phyloP scores from a whole-genome alignment of 129 eudicot species.

The Chrysanthemum lavandulifolium region DNA sequence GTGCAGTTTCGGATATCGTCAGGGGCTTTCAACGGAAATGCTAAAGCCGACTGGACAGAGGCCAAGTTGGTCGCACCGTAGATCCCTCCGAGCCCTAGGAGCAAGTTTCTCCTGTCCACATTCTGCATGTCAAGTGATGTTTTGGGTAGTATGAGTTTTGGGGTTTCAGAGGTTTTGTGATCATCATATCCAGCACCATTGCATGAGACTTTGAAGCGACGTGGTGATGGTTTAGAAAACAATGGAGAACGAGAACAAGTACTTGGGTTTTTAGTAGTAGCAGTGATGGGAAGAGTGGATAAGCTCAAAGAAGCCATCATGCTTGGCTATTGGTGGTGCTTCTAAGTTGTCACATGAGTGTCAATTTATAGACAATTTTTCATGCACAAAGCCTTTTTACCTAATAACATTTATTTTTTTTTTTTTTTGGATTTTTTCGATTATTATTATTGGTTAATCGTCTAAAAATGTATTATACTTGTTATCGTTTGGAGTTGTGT shows the following conservation, averaged over 20 bases:
- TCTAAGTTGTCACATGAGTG: too few species aligned
- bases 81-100: constrained; percentile 17
- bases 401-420: too few species aligned
- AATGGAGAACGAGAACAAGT: neutral
- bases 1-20: too few species aligned
- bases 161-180: neutral
- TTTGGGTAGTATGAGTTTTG: constrained; percentile 2
- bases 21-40: neutral
- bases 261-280: neutral
- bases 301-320: constrained; percentile 2
- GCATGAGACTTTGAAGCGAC: constrained; percentile 6
- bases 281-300: constrained; percentile 1
- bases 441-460: too few species aligned
- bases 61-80: constrained; percentile 14
- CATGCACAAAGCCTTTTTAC: too few species aligned
- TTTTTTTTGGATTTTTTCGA: too few species aligned
- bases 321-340: too few species aligned
- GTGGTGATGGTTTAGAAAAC: neutral
- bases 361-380: too few species aligned
- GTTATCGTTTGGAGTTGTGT: too few species aligned
- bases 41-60: neutral
- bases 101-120: constrained; percentile 17
- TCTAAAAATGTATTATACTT: too few species aligned
- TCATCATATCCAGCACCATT: neutral
- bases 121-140: neutral